Evolutionary conservation across 805 yeast species (phyloP).

Genomic region (Clavispora santaluciae): DNA sequence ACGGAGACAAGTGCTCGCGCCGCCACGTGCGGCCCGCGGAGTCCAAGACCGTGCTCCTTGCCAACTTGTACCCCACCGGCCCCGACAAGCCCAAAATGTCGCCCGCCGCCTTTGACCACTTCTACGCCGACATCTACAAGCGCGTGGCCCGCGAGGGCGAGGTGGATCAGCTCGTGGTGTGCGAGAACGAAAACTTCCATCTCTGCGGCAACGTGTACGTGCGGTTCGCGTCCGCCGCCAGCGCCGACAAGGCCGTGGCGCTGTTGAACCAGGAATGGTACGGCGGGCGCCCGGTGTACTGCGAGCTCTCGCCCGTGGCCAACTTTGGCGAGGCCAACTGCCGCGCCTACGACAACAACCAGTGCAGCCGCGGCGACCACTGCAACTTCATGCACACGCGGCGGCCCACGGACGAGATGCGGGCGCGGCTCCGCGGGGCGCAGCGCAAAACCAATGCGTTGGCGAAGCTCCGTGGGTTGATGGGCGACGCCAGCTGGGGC

Average conservation of each 20-base stretch:
- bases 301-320: slow-evolving; percentile 72
- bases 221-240: slow-evolving; percentile 48
- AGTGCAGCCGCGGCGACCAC: slow-evolving; percentile 73
- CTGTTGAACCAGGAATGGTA: slow-evolving; percentile 79
- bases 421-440: slow-evolving; percentile 34
- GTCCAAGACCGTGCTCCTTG: slow-evolving; percentile 61
- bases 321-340: slow-evolving; percentile 72
- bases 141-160: slow-evolving; percentile 50
- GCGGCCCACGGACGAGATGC: slow-evolving; percentile 44
- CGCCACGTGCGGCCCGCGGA: slow-evolving; percentile 61
- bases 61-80: slow-evolving; percentile 60
- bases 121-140: slow-evolving; percentile 67
- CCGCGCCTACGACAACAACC: slow-evolving; percentile 56
- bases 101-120: slow-evolving; percentile 48
- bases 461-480: slow-evolving; percentile 10
- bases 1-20: slow-evolving; percentile 82
- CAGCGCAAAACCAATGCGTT: slow-evolving; percentile 29
- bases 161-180: slow-evolving; percentile 61
- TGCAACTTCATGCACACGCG: slow-evolving; percentile 86
- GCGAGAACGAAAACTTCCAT: slow-evolving; percentile 81
- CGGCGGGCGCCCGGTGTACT: slow-evolving; percentile 68
- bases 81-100: slow-evolving; percentile 26
- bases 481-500: slow-evolving; percentile 14
- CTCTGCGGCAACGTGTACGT: slow-evolving; percentile 83
- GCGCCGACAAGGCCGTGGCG: slow-evolving; percentile 58